These are phyloP conservation scores for Rhodotorula graminis DNA, from an alignment of 768 basidiomycete species.

Conservation along the genomic window DNA sequence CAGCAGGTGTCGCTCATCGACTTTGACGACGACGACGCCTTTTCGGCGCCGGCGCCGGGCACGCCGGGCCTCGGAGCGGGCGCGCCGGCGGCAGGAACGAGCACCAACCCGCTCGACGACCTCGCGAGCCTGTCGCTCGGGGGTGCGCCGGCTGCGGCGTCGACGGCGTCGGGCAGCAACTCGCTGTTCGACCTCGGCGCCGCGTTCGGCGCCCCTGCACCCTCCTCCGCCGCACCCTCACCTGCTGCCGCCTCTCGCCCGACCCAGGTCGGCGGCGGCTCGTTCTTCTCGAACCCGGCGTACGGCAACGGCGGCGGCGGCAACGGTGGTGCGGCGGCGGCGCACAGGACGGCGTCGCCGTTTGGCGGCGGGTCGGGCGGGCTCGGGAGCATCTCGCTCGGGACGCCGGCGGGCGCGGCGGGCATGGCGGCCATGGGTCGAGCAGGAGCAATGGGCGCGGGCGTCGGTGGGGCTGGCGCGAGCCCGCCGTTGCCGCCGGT, in stretches of 20 bases:
- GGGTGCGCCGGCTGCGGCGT: background rate
- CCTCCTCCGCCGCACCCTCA: background rate
- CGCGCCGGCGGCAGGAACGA: background rate
- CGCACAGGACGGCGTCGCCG: background rate
- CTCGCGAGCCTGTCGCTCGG: slow-evolving; percentile 50
- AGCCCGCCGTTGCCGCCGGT: slow-evolving; percentile 10
- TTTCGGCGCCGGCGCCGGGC: slow-evolving; percentile 7
- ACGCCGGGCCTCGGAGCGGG: background rate
- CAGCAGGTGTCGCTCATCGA: slow-evolving; percentile 38
- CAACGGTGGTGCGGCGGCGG: background rate
- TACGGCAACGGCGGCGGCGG: background rate
- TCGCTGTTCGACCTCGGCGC: slow-evolving; percentile 36
- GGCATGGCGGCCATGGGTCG: too few relatives aligned
- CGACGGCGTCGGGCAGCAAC: background rate
- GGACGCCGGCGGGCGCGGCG: background rate
- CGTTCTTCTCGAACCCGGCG: background rate
- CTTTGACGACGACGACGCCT: slow-evolving; percentile 38
- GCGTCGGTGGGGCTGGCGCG: background rate
- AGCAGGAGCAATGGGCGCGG: background rate
- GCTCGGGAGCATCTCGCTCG: slow-evolving; percentile 2
- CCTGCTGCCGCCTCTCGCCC: background rate
- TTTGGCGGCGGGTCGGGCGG: slow-evolving; percentile 3
- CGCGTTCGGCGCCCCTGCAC: slow-evolving; percentile 16
- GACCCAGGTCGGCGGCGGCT: too few relatives aligned
- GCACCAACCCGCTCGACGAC: slow-evolving; percentile 52